Base-by-base conservation (phyloP, 805 yeast species). In the Metschnikowia proteae region DNA sequence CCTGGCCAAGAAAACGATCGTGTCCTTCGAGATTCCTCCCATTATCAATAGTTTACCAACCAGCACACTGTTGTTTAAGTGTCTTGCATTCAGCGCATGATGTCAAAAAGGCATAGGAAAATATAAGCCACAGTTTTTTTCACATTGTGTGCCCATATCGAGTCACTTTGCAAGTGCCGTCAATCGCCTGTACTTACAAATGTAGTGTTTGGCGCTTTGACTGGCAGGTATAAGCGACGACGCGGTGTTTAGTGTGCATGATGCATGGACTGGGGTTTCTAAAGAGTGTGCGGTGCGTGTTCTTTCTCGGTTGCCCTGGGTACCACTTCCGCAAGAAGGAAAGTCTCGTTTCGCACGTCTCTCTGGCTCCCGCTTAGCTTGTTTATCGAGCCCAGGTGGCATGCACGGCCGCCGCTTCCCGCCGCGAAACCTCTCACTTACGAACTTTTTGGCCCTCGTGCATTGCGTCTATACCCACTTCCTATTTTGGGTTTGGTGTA, bases 321-420 rank as follows among this genome's bases (percentile, higher is more conserved):
- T 31, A 29, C 36, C 25, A 9, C 29, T 23, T 31, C 25, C 36
- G 13, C 29, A 23, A n/a, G 27, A 13, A 30, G 13, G 17, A 3
- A 23, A 5, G 29, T 31, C 29, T 4, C 23, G 8, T 11, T n/a
- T n/a, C 27, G 35, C 36, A 40, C 29, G 43, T 10, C 29, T n/a
- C 22, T 8, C 43, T 13, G 28, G 28, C 23, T 31, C n/a, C 25
- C 43, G 29, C 25, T 23, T 10, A 11, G 11, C 11, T n/a, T 6
- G 25, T 10, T 8, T 31, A n/a, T 40, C 23, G 11, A 7, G 17
- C 27, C 13, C 28, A 8, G n/a, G 30, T 13, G 30, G 36, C 36
- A 40, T 40, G 43, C 43, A 32, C 43, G 36, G 43, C 43, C 31
- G 43, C 43, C 36, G 35, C 7, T 30, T 30, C 22, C 25, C 36